Evolutionary conservation across 2,329 filamentous ascomycete genomes (phyloP), one percentile per base, ranked within the genome.

Genomic region (Penicillium sp.): DNA sequence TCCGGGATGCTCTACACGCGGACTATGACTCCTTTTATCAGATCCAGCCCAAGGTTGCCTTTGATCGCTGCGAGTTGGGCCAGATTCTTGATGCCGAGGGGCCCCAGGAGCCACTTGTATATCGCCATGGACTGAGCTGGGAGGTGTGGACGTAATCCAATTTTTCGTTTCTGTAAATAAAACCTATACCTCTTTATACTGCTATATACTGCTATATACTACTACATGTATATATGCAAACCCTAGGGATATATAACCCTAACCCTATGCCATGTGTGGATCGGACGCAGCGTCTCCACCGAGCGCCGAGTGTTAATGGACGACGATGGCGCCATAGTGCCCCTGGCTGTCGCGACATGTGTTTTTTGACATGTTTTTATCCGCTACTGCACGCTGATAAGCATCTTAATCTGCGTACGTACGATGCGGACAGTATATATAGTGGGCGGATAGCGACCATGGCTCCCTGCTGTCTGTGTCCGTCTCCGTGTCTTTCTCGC

Each of bases 51-150:
- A 66, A 57, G 43, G 70, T 76, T 0, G 64, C 64, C 0, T 76
- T 70, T 56, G 62, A 65, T 12, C 65, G 64, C 30, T 76, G 73
- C 47, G 71, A 69, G 48, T 54, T 57, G 6, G 73, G 71, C 2
- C 73, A 75, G 57, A 61, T 75, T 0, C 26, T 71, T 1, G 69
- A 68, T 3, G 65, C 66, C 0, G 73, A 76, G 55, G 72, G 73
- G 1, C 68, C 70, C 0, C 70, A 71, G 57, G 60, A 60, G 5
- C 45, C 65, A 14, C 48, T 60, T 7, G 24, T 59, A 5, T 60
- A 63, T n/a, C 60, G 61, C 0, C 42, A 64, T 52, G 62, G 62
- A 3, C 42, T 53, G 21, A 53, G 51, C 28, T 53, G 51, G 51
- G 51, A 47, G 14, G 42, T 35, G 23, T 58, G 59, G 55, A 62